Evolutionary conservation across 345 rosid species (phyloP).

Genomic region (Linum trigynum): DNA sequence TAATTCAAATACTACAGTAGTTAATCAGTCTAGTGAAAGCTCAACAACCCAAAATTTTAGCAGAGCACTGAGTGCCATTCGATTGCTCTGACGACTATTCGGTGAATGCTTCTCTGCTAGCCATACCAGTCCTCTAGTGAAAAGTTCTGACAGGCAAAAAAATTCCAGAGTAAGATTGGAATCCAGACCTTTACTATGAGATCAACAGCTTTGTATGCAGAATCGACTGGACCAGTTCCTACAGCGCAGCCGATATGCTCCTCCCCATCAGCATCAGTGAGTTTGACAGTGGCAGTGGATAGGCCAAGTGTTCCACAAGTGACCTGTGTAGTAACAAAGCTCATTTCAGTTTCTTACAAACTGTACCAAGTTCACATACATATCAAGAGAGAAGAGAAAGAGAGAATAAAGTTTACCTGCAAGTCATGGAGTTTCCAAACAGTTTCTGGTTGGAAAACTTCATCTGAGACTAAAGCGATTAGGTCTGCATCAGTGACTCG

Average conservation of each 20-base stretch:
- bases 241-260: conserved; percentile 72
- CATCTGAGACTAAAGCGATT: conserved; percentile 82
- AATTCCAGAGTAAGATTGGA: no score
- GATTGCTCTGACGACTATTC: no score
- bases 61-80: no score
- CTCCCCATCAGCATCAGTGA: conserved; percentile 49
- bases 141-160: no score
- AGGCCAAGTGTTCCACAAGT: conserved; percentile 92
- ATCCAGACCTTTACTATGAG: conserved; percentile 63
- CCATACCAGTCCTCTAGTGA: no score
- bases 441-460: conserved; percentile 80
- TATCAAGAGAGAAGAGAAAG: neutral
- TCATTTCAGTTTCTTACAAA: conserved; percentile 1
- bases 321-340: conserved; percentile 36
- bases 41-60: no score
- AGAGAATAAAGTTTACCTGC: conserved; percentile 43
- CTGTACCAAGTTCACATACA: neutral
- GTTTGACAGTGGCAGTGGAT: conserved; percentile 89
- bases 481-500: conserved; percentile 88
- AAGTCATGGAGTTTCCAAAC: conserved; percentile 77
- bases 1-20: no score
- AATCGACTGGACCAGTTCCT: conserved; percentile 94
- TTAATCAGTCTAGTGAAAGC: no score
- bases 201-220: conserved; percentile 94
- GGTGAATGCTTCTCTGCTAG: no score